Base-by-base conservation (phyloP, 2,329 filamentous ascomycete species). In the Colletotrichum kahawae region DNA sequence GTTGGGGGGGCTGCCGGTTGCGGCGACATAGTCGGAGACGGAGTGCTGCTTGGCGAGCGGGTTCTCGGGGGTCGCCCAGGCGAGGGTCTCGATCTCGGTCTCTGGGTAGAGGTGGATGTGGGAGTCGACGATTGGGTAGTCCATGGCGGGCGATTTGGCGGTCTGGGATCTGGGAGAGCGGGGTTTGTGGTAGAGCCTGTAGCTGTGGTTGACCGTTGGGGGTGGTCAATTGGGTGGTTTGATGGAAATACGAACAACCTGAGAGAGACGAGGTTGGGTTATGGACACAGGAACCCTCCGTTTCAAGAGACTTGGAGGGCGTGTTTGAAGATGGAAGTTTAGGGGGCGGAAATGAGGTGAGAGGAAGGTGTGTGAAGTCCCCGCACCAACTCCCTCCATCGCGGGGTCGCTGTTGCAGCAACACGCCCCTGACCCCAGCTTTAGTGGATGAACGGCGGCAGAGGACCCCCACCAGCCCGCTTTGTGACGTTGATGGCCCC, bases 31-130 rank as follows among this genome's bases (percentile, higher is more conserved):
- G 81, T 95, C 89, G 34, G 88, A 83, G 64, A 94, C 80, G 2
- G 93, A 93, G 82, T 92, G 91, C 78, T 92, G 91, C 66, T 89
- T 89, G 65, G 90, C 88, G 66, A 97, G 87, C 6, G 91, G 88
- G 80, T 89, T 84, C 62, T 88, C 85, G 7, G 91, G 85, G 5
- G 83, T 89, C 85, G 91, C 91, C 95, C 95, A 98, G 73, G 90
- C 86, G 77, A 97, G 90, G 51, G 90, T 90, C 70, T 88, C 81
- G 67, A 94, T 82, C 79, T 96, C 94, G 68, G 90, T 89, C 60
- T 87, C 84, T 59, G 95, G 94, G 87, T 92, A 98, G 81, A 98
- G 92, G 86, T 98, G 96, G 84, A 98, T 93, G 87, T 98, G 96
- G 51, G 95, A 93, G 87, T 98, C 96, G 84, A 98, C 92, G 81